phyloP scores from a whole-genome alignment of 805 yeast genomes.

The Saccharomycopsis sp. region DNA sequence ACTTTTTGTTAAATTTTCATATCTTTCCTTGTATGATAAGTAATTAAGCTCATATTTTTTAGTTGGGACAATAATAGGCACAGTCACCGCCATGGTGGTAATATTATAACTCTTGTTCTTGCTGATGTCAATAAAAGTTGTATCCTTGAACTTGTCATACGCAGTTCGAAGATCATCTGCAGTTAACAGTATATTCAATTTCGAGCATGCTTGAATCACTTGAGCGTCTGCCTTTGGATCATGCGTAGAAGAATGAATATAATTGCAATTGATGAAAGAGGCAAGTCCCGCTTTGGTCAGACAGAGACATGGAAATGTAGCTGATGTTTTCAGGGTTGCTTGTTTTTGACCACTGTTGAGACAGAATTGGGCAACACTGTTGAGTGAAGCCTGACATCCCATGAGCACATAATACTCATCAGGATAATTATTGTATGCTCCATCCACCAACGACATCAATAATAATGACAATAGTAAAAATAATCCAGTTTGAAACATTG shows the following conservation, averaged over 20 bases:
- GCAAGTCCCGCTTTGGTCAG: constrained; percentile 2
- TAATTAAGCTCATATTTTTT: constrained; percentile 3
- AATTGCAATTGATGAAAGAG: constrained; percentile 7
- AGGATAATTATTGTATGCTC: no score
- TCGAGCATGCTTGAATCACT: constrained; percentile 1
- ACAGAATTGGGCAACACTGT: constrained; percentile 1
- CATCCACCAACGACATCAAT: no score
- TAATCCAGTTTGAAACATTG: no score
- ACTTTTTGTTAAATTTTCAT: not conserved
- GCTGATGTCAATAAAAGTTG: not conserved
- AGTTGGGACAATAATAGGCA: not conserved
- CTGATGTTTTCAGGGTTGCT: not conserved
- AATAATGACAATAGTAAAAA: no score
- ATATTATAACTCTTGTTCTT: constrained; percentile 3
- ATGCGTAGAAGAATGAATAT: not conserved
- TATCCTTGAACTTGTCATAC: not conserved
- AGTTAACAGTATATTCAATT: not conserved
- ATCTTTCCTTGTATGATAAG: constrained; percentile 2
- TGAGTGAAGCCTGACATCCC: not conserved
- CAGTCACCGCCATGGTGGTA: not conserved
- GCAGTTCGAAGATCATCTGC: constrained; percentile 1
- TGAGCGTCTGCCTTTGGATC: not conserved
- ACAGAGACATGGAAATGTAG: constrained; percentile 4
- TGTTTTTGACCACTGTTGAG: not conserved
- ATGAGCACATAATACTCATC: constrained; percentile 1